Evolutionary conservation across 352 stramenopile genomes (phyloP), one percentile per base, ranked within the genome.

Genomic region (Phytophthora cryptogea): DNA sequence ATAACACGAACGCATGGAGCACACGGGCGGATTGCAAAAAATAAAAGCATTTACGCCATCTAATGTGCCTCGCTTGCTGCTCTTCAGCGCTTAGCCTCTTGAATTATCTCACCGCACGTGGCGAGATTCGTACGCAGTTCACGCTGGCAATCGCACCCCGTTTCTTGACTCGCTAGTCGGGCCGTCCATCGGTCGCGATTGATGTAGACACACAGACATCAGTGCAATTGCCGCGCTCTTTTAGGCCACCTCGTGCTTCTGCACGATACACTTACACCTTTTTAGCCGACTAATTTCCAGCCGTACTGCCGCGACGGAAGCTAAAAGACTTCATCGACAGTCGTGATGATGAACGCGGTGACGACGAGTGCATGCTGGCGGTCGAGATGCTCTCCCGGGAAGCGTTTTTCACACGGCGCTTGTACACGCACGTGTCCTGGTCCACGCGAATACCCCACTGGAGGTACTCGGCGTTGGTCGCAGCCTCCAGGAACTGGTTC

Each of bases 381-480:
- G 64, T 75, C 13, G 60, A 72, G 26, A 79, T 72, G 43, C 68
- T 81, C 14, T 84, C 72, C 1, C 77, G 70, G 26, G 75, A 78
- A 4, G 75, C 54, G 39, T 60, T 83, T 60, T 88, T 88, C 28
- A 86, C 70, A 44, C 80, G 80, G 41, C 78, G 80, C 67, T 88
- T 88, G 71, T 88, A 88, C 23, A 88, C 78, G 50, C 78, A 90
- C 53, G 78, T 89, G 53, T 88, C 78, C 55, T 86, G 78, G 63
- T 89, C 80, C 50, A 89, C 80, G 50, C 80, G 80, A 54, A 89
- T 89, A 26, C 80, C 80, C 80, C 80, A 89, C 62, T 89, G 80
- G 28, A 89, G 66, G 64, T 90, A 82, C 49, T 90, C 80, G 45
- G 78, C 77, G 52, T 88, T 88, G 2, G 80, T 90, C 1, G 76